Conservation (phyloP, 2,329 filamentous ascomycete genomes). For the Fusarium sp. region DNA sequence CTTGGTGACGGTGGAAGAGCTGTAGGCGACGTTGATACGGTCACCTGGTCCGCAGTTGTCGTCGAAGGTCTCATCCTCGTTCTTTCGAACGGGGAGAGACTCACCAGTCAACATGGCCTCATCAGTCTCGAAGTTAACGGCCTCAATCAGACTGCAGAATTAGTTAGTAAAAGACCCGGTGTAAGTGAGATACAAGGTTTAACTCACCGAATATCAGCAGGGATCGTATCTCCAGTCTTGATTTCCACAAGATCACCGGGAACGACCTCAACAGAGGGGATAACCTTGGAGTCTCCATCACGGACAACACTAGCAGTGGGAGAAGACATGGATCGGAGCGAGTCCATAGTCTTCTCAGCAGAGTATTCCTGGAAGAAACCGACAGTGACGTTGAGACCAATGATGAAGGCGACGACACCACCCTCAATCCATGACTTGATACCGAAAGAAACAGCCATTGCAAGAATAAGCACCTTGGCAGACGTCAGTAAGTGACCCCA, state of each 20-base stretch:
- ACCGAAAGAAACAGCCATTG: conserved; percentile 67
- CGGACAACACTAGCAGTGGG: conserved; percentile 58
- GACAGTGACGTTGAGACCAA: conserved; percentile 67
- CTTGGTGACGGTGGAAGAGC: conserved; percentile 70
- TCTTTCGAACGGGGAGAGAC: conserved; percentile 69
- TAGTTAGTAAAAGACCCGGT: conserved; percentile 58
- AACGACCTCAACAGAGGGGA: conserved; percentile 59
- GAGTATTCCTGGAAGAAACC: conserved; percentile 59
- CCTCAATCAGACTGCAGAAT: conserved; percentile 61
- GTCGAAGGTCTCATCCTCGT: conserved; percentile 56
- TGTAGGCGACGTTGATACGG: conserved; percentile 71
- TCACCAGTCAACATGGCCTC: conserved; percentile 73
- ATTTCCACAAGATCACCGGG: conserved; percentile 67
- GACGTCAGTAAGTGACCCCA: conserved; percentile 27
- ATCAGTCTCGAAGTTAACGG: conserved; percentile 75
- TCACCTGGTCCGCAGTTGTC: conserved; percentile 61
- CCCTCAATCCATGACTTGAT: conserved; percentile 71
- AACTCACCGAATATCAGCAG: conserved; percentile 69
- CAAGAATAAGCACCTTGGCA: conserved; percentile 61
- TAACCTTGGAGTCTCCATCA: conserved; percentile 53
- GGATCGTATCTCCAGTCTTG: conserved; percentile 68
- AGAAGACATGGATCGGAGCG: conserved; percentile 55
- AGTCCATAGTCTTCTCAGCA: conserved; percentile 63
- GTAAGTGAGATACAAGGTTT: conserved; percentile 44
- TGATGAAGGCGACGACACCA: conserved; percentile 67